A percentile compares a stretch with the other conserved stretches of the same genome.
Conservation (phyloP, 257 asterid genomes). For the Jacaranda mimosifolia region DNA sequence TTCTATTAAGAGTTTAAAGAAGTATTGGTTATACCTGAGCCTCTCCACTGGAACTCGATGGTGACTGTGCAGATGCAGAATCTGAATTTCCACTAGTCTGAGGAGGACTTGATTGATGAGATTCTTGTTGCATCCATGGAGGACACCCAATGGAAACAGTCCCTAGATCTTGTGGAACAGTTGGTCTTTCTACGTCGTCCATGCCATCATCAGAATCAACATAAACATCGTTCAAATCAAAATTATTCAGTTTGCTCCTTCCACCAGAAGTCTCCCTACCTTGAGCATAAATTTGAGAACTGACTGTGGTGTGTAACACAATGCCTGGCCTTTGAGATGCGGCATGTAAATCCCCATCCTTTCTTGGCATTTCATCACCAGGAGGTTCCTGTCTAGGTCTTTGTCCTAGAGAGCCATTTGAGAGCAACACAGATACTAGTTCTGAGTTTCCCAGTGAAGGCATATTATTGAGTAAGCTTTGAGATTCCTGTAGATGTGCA, state of each 20-base stretch:
- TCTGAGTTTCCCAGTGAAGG: slow-evolving; percentile 57
- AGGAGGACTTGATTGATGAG: slow-evolving; percentile 83
- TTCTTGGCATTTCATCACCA: slow-evolving; percentile 49
- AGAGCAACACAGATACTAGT: slow-evolving; percentile 48
- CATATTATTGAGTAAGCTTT: slow-evolving; percentile 53
- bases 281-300: slow-evolving; percentile 56
- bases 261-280: slow-evolving; percentile 59
- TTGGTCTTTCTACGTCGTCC: slow-evolving; percentile 65
- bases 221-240: slow-evolving; percentile 76
- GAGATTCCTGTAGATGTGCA: slow-evolving; percentile 59
- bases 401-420: slow-evolving; percentile 61
- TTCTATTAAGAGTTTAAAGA: slow-evolving; percentile 25
- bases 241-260: slow-evolving; percentile 66
- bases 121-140: slow-evolving; percentile 76
- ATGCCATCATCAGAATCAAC: slow-evolving; percentile 76
- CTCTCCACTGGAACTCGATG: slow-evolving; percentile 83
- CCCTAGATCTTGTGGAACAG: slow-evolving; percentile 54
- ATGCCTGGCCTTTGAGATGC: slow-evolving; percentile 57
- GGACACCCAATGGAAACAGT: slow-evolving; percentile 58
- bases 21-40: slow-evolving; percentile 63
- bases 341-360: slow-evolving; percentile 42
- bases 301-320: slow-evolving; percentile 46
- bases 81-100: slow-evolving; percentile 84
- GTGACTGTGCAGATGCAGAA: slow-evolving; percentile 84
- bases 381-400: slow-evolving; percentile 53